phyloP scores from a whole-genome alignment of 495 filamentous ascomycete genomes.

The Chaetomium tenue region DNA sequence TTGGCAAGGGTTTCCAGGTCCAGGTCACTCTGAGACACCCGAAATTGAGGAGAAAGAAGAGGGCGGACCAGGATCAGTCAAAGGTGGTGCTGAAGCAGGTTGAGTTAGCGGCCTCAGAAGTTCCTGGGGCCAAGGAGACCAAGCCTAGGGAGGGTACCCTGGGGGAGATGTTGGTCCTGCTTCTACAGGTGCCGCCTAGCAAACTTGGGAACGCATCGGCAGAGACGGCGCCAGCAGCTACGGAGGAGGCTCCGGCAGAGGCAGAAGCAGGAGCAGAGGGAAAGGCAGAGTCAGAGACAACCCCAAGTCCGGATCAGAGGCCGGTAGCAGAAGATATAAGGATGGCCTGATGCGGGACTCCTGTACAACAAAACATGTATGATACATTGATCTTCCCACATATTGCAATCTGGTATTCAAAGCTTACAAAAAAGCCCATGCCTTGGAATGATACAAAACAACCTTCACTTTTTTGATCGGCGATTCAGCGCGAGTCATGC shows the following conservation, averaged over 20 bases:
- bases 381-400: background rate
- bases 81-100: slow-evolving; percentile 37
- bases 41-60: slow-evolving; percentile 32
- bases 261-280: background rate
- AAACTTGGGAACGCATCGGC: slow-evolving; percentile 16
- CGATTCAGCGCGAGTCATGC: too few relatives aligned
- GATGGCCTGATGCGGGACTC: background rate
- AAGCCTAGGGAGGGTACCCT: slow-evolving; percentile 44
- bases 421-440: background rate
- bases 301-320: too few relatives aligned
- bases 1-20: slow-evolving; percentile 62
- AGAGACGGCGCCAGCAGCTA: slow-evolving; percentile 13
- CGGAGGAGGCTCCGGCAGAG: background rate
- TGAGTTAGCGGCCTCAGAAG: slow-evolving; percentile 26
- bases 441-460: background rate
- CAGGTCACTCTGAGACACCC: slow-evolving; percentile 57
- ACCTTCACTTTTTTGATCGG: too few relatives aligned
- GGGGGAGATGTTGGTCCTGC: slow-evolving; percentile 34
- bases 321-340: background rate
- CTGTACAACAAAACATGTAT: background rate
- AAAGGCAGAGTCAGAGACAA: too few relatives aligned
- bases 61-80: slow-evolving; percentile 39
- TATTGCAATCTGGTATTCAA: background rate
- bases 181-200: slow-evolving; percentile 35
- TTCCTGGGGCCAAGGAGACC: slow-evolving; percentile 40